Evolutionary conservation across 139 green algal genomes (phyloP), one percentile per base, ranked within the genome.

Genomic region (Coelastrella sp.): DNA sequence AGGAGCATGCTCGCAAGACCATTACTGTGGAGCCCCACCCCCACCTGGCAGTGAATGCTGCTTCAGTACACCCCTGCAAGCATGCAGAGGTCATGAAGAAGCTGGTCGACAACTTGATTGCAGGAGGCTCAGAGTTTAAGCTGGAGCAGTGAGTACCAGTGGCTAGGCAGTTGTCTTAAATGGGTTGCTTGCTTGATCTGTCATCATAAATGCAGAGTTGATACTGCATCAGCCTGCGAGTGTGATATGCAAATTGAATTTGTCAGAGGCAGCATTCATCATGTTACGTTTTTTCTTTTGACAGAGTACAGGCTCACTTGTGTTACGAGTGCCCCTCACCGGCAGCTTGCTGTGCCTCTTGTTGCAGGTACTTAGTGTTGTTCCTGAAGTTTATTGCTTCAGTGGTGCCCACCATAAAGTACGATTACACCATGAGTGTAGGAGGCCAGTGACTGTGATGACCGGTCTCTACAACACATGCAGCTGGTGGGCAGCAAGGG

Each of bases 361-460:
- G 68, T 63, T 78, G 89, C 72, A 97, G 96, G 84, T 99, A 99
- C 91, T 90, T 99, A 84, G 89, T 99, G 12, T 92, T 99, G 9
- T 99, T 99, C 93, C 94, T 99, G 8, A 99, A 99, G 93, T 99
- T 99, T 91, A 99, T 99, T 49, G 94, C 96, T 6, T 97, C 95
- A 8, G 96, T 99, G n/a, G 94, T 99, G 20, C 97, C 97, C 35
- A 99, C 97, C 7, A 99, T 99, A 24, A 95, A 99, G 93, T 99
- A 98, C 75, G 96, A 98, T 88, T 98, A 97, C 93, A 98, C 96
- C 0, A 95, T 97, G 96, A 93, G 92, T 0, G 93, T 96, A 0
- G 95, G 92, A 0, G 91, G 91, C 7, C 74, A 80, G 19, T 76
- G 35, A 49, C 35, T 49, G 35, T 49, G 35, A 49, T 49, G 35